A percentile compares a stretch with the other conserved stretches of the same genome.
phyloP scores from a whole-genome alignment of 2,329 filamentous ascomycete genomes.

The Alternaria dauci region DNA sequence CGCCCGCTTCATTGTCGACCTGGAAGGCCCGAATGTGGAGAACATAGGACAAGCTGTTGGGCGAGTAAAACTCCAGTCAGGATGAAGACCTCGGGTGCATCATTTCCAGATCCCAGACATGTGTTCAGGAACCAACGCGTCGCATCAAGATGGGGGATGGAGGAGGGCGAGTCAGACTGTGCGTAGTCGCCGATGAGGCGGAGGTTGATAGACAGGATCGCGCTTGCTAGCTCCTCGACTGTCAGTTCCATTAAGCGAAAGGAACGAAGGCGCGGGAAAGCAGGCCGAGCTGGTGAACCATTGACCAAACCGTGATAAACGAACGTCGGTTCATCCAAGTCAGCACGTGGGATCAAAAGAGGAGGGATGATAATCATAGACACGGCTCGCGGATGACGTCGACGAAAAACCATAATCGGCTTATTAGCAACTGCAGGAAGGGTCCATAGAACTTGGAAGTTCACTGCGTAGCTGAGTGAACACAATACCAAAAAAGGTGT shows the following conservation, averaged over 20 bases:
- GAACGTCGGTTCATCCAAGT: background rate
- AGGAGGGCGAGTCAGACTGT: background rate
- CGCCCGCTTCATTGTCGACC: background rate
- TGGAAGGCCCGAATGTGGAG: background rate
- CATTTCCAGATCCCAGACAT: background rate
- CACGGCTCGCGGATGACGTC: background rate
- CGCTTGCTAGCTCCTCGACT: background rate
- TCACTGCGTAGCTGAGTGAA: background rate
- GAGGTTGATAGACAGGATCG: slow-evolving; percentile 3
- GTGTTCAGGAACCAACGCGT: background rate
- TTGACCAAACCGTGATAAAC: background rate
- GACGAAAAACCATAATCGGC: background rate
- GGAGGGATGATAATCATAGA: background rate
- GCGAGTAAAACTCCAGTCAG: background rate
- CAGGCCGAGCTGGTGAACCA: background rate
- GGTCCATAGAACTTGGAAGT: background rate
- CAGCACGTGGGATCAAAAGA: background rate
- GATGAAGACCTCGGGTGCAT: background rate
- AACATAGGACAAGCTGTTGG: background rate
- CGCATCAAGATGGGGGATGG: background rate
- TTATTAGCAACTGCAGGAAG: background rate
- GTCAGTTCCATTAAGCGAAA: background rate
- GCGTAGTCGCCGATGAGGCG: background rate
- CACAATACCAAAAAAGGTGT: background rate
- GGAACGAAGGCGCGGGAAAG: background rate